These are phyloP conservation scores for Babesia sp. DNA, from an alignment of 169 alveolate species.

Conservation along the genomic window DNA sequence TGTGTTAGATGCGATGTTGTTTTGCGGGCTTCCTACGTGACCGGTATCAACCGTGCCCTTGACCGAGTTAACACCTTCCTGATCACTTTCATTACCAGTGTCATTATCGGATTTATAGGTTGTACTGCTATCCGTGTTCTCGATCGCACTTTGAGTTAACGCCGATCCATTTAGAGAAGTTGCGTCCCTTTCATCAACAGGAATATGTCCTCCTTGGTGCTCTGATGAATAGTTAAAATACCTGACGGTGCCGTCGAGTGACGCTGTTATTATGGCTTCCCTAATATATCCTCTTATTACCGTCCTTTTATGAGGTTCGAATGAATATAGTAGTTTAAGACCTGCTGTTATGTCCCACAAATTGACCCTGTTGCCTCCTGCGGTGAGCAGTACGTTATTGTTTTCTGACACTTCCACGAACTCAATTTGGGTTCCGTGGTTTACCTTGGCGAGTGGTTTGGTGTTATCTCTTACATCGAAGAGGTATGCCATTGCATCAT, in stretches of 20 bases:
- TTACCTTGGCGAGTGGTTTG: constrained; percentile 32
- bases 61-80: not conserved
- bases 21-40: not conserved
- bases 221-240: constrained; percentile 20
- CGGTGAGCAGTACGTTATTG: constrained; percentile 23
- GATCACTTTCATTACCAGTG: not conserved
- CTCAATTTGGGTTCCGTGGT: constrained; percentile 55
- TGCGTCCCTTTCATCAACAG: not conserved
- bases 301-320: constrained; percentile 55
- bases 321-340: constrained; percentile 4
- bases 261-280: constrained; percentile 45
- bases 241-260: constrained; percentile 61
- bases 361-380: constrained; percentile 45
- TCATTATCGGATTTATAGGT: not conserved
- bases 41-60: not conserved
- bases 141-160: not conserved
- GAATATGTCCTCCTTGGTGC: not conserved
- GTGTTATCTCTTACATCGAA: constrained; percentile 43
- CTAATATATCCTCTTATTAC: constrained; percentile 28
- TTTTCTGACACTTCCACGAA: constrained; percentile 35
- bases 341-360: constrained; percentile 59
- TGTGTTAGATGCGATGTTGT: not conserved
- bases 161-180: not conserved
- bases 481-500: constrained; percentile 36
- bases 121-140: not conserved